Base-by-base conservation (phyloP, 768 basidiomycete species). In the Hydnomerulius pinastri region DNA sequence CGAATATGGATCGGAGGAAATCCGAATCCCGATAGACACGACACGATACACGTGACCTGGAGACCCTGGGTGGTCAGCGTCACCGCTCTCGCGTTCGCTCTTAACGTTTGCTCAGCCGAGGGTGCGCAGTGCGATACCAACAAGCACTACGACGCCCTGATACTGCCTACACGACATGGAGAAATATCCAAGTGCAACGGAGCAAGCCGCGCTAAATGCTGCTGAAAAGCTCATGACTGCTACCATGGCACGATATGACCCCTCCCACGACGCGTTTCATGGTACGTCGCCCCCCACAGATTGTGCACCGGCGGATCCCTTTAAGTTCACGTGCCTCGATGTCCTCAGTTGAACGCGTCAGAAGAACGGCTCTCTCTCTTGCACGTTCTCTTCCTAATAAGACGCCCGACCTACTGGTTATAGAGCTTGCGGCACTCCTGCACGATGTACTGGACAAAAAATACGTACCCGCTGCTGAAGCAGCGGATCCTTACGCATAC, bases 401-500 rank as follows among this genome's bases (percentile, higher is more conserved):
- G 11, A 69, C 69, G 35, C 83, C 84, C 2, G 90, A 95, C 71
- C 68, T 93, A 2, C 71, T 94, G 18, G 78, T 83, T 5, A 79
- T 95, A 20, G 92, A 95, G 67, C 73, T 95, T 40, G 86, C 88
- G 25, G 87, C 93, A n/a, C 78, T 96, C 32, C 79, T 95, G 38
- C 93, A 95, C 61, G 92, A 96, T 67, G 77, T 93, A 35, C 73
- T 90, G 28, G 90, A 92, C 77, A 90, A 87, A 72, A 92, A 92
- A 73, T 91, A 92, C 61, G 83, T 85, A 15, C 71, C 83, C 2
- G 66, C 75, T 11, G 75, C 73, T 47, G 67, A 80, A 58, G 78
- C 81, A 11, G 73, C 78, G 15, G 81, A 88, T 62, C 80, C 86
- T 6, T 82, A 81, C 67, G 68, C 72, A 48, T 88, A 80, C 62